Conservation (phyloP, 768 basidiomycete species). For the Nidularia sp. region DNA sequence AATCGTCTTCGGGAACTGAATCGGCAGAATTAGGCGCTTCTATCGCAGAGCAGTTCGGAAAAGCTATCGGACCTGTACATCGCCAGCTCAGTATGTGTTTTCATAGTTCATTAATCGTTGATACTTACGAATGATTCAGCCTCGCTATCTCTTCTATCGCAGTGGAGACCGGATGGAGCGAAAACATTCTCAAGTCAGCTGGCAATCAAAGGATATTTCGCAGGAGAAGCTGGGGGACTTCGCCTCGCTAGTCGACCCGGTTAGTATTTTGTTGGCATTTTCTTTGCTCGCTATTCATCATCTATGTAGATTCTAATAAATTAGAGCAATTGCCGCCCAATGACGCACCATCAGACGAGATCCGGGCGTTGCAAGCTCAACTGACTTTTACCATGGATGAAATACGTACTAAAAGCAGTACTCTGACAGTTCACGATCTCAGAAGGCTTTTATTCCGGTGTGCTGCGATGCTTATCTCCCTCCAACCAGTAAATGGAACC, state of each 20-base stretch:
- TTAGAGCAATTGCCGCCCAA: conserved; percentile 61
- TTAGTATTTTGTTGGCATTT: conserved; percentile 19
- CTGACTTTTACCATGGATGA: conserved; percentile 64
- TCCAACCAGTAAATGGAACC: conserved; percentile 43
- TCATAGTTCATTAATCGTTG: background rate
- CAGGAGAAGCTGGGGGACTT: conserved; percentile 82
- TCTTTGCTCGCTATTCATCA: background rate
- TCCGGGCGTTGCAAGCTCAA: conserved; percentile 62
- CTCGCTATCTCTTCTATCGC: conserved; percentile 49
- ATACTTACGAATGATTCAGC: conserved; percentile 26
- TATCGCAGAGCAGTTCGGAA: conserved; percentile 82
- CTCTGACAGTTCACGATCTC: conserved; percentile 77
- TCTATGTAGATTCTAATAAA: conserved; percentile 44
- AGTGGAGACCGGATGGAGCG: conserved; percentile 76
- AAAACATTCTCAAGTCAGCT: conserved; percentile 82
- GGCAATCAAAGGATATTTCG: conserved; percentile 86
- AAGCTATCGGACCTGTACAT: conserved; percentile 72
- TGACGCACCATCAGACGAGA: conserved; percentile 54
- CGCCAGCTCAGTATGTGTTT: conserved; percentile 62
- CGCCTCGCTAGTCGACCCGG: conserved; percentile 66
- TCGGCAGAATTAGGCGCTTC: conserved; percentile 89
- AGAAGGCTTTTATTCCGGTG: conserved; percentile 84
- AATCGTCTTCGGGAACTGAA: conserved; percentile 64
- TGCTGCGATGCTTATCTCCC: conserved; percentile 74
- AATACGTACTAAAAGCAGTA: conserved; percentile 67